Conservation (phyloP, 805 yeast genomes). For the Lipomyces japonicus region DNA sequence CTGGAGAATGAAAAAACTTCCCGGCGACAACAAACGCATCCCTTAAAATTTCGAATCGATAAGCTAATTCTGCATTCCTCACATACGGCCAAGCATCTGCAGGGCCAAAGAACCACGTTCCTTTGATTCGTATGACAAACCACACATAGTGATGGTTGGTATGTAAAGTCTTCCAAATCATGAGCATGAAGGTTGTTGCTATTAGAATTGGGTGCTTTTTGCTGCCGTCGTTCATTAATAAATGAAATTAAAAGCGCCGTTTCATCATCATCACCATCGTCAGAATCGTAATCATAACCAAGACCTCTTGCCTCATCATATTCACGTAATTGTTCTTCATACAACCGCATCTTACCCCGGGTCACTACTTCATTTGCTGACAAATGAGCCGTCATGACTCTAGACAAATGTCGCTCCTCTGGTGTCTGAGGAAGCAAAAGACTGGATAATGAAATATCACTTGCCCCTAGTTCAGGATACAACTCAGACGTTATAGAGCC, state of each 20-base stretch:
- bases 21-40: constrained; percentile 81
- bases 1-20: constrained; percentile 64
- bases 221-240: constrained; percentile 13
- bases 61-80: constrained; percentile 75
- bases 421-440: constrained; percentile 16
- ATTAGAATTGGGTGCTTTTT: background rate
- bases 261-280: constrained; percentile 23
- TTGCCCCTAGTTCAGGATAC: constrained; percentile 20
- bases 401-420: constrained; percentile 20
- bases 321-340: constrained; percentile 1
- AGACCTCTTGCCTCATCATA: constrained; percentile 37
- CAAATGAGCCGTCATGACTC: constrained; percentile 22
- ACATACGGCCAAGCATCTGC: constrained; percentile 83
- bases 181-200: constrained; percentile 5
- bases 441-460: constrained; percentile 17
- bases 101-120: constrained; percentile 86
- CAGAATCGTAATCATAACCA: constrained; percentile 32
- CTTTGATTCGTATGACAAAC: constrained; percentile 74
- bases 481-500: constrained; percentile 1
- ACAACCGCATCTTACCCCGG: constrained; percentile 11
- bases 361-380: constrained; percentile 18
- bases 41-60: constrained; percentile 65
- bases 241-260: constrained; percentile 11
- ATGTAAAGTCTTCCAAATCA: constrained; percentile 11
- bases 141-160: constrained; percentile 49